phyloP scores from a whole-genome alignment of 306 rosid genomes.

The Astragalus glycyphyllos region DNA sequence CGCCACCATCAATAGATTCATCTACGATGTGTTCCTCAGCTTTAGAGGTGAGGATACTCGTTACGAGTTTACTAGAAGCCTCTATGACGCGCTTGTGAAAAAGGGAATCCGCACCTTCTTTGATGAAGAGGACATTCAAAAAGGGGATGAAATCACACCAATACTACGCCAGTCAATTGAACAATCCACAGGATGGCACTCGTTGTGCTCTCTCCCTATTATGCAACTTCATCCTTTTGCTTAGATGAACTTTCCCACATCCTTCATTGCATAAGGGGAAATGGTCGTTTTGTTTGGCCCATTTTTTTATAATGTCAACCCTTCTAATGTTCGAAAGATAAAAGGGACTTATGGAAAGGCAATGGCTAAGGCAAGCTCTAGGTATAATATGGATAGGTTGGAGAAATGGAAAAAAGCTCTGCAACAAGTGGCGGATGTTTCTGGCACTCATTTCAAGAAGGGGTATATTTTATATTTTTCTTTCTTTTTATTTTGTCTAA shows the following conservation, averaged over 20 bases:
- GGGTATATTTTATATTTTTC: neutral
- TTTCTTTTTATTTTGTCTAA: neutral
- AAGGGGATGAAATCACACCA: neutral
- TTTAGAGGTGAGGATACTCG: conserved; percentile 4
- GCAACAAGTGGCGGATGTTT: neutral
- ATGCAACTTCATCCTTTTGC: neutral
- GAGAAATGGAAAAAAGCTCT: neutral
- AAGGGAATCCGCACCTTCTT: neutral
- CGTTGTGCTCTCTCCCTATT: neutral
- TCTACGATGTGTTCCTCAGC: neutral
- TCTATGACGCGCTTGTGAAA: neutral
- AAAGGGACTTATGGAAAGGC: neutral
- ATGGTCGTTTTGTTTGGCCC: neutral
- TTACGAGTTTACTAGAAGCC: neutral
- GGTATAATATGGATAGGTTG: neutral
- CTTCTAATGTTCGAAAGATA: neutral
- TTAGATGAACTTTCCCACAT: neutral
- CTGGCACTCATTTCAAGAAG: neutral
- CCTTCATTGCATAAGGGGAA: neutral
- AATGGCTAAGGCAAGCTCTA: neutral
- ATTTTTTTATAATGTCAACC: neutral
- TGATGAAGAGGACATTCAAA: neutral
- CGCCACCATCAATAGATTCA: neutral
- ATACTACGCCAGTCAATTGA: neutral
- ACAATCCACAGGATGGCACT: neutral